Conservation (phyloP, 164 flowering plant genomes). For the Stephania yunnanensis region DNA sequence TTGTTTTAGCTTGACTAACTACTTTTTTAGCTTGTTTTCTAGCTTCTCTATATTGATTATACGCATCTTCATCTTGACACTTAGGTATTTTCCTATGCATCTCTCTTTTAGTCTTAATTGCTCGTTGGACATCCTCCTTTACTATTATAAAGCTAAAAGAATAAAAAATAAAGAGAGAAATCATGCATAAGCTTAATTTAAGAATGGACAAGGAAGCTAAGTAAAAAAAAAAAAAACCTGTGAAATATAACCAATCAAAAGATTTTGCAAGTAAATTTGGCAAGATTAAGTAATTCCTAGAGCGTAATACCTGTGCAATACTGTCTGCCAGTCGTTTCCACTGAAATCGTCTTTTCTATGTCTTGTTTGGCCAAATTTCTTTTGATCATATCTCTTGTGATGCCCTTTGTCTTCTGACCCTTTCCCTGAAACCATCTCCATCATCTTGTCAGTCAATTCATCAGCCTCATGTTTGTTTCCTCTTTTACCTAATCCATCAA, state of each 20-base stretch:
- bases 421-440: constrained; percentile 54
- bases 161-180: neutral
- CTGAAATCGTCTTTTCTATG: constrained; percentile 16
- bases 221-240: too few relatives aligned
- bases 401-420: constrained; percentile 27
- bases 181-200: too few relatives aligned
- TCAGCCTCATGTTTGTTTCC: constrained; percentile 74
- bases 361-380: constrained; percentile 20
- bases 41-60: too few relatives aligned
- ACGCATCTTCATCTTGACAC: too few relatives aligned
- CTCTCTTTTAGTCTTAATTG: too few relatives aligned
- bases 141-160: neutral
- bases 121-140: too few relatives aligned
- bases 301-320: constrained; percentile 63
- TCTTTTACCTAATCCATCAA: constrained; percentile 59
- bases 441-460: constrained; percentile 71
- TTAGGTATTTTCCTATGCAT: too few relatives aligned
- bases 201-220: too few relatives aligned
- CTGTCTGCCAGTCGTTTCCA: constrained; percentile 48
- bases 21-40: too few relatives aligned
- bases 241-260: neutral
- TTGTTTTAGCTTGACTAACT: too few relatives aligned
- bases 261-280: neutral
- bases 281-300: neutral
- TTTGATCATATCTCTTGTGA: constrained; percentile 13